Conservation (phyloP, 805 yeast genomes). For the Schwanniomyces polymorphus region DNA sequence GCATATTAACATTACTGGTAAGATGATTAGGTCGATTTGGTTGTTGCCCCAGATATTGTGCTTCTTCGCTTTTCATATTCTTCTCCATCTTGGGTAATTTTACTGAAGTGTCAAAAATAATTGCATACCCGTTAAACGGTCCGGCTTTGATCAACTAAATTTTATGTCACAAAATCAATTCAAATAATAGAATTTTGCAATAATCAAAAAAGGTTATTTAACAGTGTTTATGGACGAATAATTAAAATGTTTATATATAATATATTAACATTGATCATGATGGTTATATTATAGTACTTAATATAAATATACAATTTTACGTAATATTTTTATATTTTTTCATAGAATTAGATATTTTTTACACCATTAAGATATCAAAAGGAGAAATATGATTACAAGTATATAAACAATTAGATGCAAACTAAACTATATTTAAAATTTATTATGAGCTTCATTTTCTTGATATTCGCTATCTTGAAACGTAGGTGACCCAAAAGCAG, state of each 20-base stretch:
- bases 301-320: too few relatives aligned
- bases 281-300: too few relatives aligned
- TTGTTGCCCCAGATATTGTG: not conserved
- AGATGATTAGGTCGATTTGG: not conserved
- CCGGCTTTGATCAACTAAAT: not conserved
- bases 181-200: not conserved
- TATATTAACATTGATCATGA: too few relatives aligned
- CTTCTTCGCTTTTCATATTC: not conserved
- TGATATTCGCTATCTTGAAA: constrained; percentile 7
- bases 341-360: too few relatives aligned
- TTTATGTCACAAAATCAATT: not conserved
- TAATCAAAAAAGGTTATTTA: not conserved
- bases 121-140: constrained; percentile 1
- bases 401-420: not conserved
- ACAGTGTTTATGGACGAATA: too few relatives aligned
- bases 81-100: not conserved
- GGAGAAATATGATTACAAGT: not conserved
- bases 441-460: not conserved
- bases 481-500: constrained; percentile 18
- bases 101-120: not conserved
- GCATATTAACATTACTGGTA: not conserved
- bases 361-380: too few relatives aligned
- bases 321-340: too few relatives aligned
- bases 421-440: not conserved
- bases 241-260: too few relatives aligned